Evolutionary conservation across 805 yeast species (phyloP).

Genomic region (Candida coquimbonensis): DNA sequence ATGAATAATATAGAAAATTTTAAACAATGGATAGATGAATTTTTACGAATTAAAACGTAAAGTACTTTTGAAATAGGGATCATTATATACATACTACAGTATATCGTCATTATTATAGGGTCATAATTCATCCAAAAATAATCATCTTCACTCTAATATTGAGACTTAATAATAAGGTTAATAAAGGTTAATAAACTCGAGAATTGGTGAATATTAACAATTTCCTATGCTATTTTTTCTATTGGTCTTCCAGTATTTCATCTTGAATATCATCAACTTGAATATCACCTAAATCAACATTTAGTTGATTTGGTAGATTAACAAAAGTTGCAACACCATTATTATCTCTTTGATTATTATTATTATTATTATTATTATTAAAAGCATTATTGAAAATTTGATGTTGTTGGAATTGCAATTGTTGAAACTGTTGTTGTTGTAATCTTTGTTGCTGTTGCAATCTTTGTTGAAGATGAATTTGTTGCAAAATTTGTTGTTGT

Average conservation of each 20-base stretch:
- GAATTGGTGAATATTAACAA: background rate
- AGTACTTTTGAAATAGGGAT: background rate
- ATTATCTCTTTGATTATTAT: no score
- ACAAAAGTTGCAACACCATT: background rate
- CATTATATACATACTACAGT: no score
- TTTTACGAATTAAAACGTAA: no score
- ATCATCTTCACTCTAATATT: no score
- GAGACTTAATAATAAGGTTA: no score
- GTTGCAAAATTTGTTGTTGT: background rate
- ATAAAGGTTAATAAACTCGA: background rate
- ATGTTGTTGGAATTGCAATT: background rate
- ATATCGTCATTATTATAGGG: no score
- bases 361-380: no score
- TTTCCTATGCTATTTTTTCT: background rate
- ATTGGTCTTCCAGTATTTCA: background rate
- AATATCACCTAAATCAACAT: background rate
- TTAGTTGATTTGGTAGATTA: background rate
- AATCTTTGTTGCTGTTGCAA: no score
- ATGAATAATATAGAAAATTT: background rate
- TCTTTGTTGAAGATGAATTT: no score
- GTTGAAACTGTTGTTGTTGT: no score
- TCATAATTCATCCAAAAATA: no score
- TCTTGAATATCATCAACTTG: background rate
- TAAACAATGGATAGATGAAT: background rate
- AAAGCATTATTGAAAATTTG: background rate